phyloP scores from a whole-genome alignment of 1,139 yeast genomes.

The Yamadazyma taylorii region DNA sequence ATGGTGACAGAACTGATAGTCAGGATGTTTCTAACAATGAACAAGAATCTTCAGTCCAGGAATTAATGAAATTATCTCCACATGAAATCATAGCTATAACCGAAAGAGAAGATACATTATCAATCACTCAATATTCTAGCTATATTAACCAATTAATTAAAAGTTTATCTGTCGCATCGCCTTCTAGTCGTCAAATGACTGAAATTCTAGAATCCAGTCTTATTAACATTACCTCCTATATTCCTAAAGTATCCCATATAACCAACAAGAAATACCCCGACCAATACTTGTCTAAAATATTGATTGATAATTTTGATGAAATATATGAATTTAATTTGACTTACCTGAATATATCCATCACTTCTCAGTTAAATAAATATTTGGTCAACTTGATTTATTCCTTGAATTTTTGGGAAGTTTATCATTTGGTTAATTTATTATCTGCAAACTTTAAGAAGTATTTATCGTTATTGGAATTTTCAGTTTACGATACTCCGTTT shows the following conservation, averaged over 20 bases:
- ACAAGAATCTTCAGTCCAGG: constrained; percentile 31
- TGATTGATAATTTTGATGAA: constrained; percentile 39
- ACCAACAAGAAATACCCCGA: constrained; percentile 30
- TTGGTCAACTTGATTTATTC: constrained; percentile 41
- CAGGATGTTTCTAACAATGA: no score
- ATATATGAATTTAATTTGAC: constrained; percentile 31
- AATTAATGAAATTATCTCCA: constrained; percentile 34
- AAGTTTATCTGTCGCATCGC: background rate
- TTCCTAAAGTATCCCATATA: constrained; percentile 8
- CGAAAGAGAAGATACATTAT: constrained; percentile 5
- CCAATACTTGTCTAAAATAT: constrained; percentile 36
- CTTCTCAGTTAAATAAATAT: constrained; percentile 39
- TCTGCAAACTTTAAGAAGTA: constrained; percentile 34
- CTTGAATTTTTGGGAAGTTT: constrained; percentile 48
- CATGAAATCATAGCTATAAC: constrained; percentile 21
- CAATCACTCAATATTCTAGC: constrained; percentile 7
- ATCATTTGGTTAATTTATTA: constrained; percentile 36
- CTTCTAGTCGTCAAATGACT: background rate
- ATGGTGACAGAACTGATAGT: no score
- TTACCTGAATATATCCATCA: constrained; percentile 40
- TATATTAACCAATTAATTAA: constrained; percentile 7
- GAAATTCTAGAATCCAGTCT: constrained; percentile 4
- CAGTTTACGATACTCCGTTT: constrained; percentile 36
- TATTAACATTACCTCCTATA: constrained; percentile 7
- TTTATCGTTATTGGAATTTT: constrained; percentile 36